Evolutionary conservation across 345 rosid genomes (phyloP).

Genomic region (Acer yangbiense): DNA sequence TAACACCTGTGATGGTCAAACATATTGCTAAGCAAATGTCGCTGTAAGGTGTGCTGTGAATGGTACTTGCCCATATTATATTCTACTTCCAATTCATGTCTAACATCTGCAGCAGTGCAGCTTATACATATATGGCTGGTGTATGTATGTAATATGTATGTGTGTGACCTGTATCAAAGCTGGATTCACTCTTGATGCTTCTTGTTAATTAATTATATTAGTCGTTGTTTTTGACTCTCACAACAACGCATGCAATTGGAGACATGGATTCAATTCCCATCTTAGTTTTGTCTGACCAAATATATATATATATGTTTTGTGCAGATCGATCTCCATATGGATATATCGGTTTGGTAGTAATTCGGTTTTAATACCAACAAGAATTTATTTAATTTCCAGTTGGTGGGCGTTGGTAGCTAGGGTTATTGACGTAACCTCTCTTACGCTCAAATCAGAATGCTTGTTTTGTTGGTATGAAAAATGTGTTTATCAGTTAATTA

Average conservation of each 20-base stretch:
- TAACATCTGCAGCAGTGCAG: not conserved
- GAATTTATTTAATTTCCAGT: too few species aligned
- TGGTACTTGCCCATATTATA: constrained; percentile 3
- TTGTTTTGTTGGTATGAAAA: too few species aligned
- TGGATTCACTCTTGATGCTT: not conserved
- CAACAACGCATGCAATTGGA: not conserved
- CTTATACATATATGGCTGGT: not conserved
- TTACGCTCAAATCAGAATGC: too few species aligned
- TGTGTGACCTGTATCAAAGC: not conserved
- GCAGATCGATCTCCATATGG: not conserved
- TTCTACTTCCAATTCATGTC: constrained; percentile 4
- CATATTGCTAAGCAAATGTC: not conserved
- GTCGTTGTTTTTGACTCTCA: not conserved
- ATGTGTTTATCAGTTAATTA: too few species aligned
- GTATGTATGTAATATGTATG: not conserved
- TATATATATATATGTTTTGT: not conserved
- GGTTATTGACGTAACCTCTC: too few species aligned
- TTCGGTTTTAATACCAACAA: too few species aligned
- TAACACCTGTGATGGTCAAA: not conserved
- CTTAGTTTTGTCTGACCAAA: not conserved
- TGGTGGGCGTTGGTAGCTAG: too few species aligned
- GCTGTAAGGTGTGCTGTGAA: not conserved
- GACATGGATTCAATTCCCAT: constrained; percentile 3
- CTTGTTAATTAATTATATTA: too few species aligned
- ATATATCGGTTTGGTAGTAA: not conserved